Percentiles rank a stretch among this genome's conserved stretches.
These are phyloP conservation scores for Orychophragmus violaceus DNA, from an alignment of 345 rosid species.

Conservation along the genomic window DNA sequence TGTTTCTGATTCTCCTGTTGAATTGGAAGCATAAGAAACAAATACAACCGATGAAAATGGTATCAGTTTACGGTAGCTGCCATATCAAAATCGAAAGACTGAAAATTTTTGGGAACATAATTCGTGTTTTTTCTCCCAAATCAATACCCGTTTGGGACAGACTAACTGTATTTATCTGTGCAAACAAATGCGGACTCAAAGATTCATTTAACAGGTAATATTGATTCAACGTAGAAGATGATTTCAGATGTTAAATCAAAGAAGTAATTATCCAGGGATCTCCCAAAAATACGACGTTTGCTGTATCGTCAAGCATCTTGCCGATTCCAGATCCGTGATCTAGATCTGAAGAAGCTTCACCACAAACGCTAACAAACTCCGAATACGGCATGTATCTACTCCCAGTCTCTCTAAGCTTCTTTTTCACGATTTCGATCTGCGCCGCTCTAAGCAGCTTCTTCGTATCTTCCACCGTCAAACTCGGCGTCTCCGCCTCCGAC, in stretches of 20 bases:
- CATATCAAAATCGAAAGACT: not conserved
- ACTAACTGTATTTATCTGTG: not conserved
- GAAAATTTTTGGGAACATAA: conserved; percentile 10
- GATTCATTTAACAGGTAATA: not conserved
- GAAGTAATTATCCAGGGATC: too few relatives aligned
- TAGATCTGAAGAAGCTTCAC: too few relatives aligned
- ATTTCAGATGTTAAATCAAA: too few relatives aligned
- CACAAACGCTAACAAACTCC: too few relatives aligned
- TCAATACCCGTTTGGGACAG: not conserved
- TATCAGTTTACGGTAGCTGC: conserved; percentile 24
- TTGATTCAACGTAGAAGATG: too few relatives aligned
- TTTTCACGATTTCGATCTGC: too few relatives aligned
- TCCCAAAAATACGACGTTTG: conserved; percentile 68
- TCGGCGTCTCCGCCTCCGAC: conserved; percentile 17
- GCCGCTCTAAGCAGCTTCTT: too few relatives aligned
- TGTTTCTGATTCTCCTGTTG: conserved; percentile 31
- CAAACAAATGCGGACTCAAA: conserved; percentile 25
- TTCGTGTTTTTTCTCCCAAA: conserved; percentile 17
- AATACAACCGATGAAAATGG: conserved; percentile 24
- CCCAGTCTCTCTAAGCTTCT: too few relatives aligned
- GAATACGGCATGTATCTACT: too few relatives aligned
- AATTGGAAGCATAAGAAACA: conserved; percentile 20
- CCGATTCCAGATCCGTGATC: conserved; percentile 49
- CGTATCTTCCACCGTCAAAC: conserved; percentile 55
- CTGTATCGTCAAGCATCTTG: conserved; percentile 65